Evolutionary conservation across 2,329 filamentous ascomycete genomes (phyloP).

Genomic region (Xylaria arbuscula): DNA sequence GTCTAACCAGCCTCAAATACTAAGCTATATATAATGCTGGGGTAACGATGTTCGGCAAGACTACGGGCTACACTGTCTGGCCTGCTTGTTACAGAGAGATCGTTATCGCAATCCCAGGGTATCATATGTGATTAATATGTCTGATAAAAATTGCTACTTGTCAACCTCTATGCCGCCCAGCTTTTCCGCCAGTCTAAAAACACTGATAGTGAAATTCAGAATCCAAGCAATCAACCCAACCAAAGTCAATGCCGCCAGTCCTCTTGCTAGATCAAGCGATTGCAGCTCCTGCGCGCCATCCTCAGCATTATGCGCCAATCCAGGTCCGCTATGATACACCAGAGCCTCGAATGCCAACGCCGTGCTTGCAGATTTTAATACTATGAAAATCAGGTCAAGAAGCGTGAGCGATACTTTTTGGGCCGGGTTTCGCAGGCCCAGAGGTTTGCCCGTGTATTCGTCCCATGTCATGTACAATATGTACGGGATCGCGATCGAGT

Average conservation of each 20-base stretch:
- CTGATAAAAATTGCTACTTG: slow-evolving; percentile 40
- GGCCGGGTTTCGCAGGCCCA: slow-evolving; percentile 84
- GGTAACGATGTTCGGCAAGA: not conserved
- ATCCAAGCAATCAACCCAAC: slow-evolving; percentile 90
- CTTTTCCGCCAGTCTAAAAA: slow-evolving; percentile 75
- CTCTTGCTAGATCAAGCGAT: slow-evolving; percentile 68
- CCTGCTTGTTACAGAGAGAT: not conserved
- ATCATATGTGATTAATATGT: slow-evolving; percentile 35
- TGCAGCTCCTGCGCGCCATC: slow-evolving; percentile 63
- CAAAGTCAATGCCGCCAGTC: slow-evolving; percentile 81
- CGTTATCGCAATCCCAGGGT: slow-evolving; percentile 25
- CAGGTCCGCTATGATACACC: slow-evolving; percentile 63
- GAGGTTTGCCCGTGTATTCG: slow-evolving; percentile 93
- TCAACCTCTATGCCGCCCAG: slow-evolving; percentile 64
- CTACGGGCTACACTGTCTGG: not conserved
- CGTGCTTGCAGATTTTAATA: slow-evolving; percentile 94
- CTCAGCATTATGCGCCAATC: slow-evolving; percentile 49
- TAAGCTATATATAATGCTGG: not conserved
- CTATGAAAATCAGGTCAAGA: slow-evolving; percentile 94
- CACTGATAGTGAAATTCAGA: slow-evolving; percentile 87
- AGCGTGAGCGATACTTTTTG: slow-evolving; percentile 92
- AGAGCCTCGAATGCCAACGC: slow-evolving; percentile 89
- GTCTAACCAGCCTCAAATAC: not conserved
- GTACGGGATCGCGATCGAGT: slow-evolving; percentile 89
- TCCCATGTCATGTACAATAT: slow-evolving; percentile 95